Base-by-base conservation (phyloP, 1,139 yeast species). In the Geotrichum aggregatum region DNA sequence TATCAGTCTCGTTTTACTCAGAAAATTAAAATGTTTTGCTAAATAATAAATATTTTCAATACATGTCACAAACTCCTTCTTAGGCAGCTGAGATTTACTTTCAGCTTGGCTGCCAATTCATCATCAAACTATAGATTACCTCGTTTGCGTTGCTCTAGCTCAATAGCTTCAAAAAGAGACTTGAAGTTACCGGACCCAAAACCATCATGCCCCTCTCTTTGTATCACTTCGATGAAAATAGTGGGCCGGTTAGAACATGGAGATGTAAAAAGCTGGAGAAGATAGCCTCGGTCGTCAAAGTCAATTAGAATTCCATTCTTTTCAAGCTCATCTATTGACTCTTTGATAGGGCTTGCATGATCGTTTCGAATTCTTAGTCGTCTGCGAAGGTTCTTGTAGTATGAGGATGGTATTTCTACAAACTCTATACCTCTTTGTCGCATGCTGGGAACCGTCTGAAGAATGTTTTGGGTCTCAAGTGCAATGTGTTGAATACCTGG, bases 181-280 rank as follows among this genome's bases (percentile, higher is more conserved):
- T 80, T 84, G 71, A 87, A 87, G 52, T 89, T 87, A 0, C 95
- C 95, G 49, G 87, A 88, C 0, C 95, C 96, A 69, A 87, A 87
- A 0, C 96, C 96, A 56, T 83, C 77, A 65, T 85, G 91, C 62
- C 85, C 84, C 61, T 76, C 75, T 57, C 95, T 76, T 67, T 87
- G 94, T 58, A 87, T 87, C 19, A 87, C 76, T 66, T 87, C 95
- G 59, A 87, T 71, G 64, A 87, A 87, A 45, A 86, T 74, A 0
- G 95, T 86, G 24, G 96, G 96, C 39, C 95, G 73, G 64, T 84
- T 91, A 58, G 79, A 78, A 22, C 85, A 67, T 0, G 95, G 94
- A 61, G 82, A 80, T 19, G 94, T 84, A 66, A 87, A 87, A 34
- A 87, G 74, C 65, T 87, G 96, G 52, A 87, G 72, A 26, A 87